These are phyloP conservation scores for Oryza rufipogon DNA, from an alignment of 176 grass and related monocot species.

Conservation along the genomic window DNA sequence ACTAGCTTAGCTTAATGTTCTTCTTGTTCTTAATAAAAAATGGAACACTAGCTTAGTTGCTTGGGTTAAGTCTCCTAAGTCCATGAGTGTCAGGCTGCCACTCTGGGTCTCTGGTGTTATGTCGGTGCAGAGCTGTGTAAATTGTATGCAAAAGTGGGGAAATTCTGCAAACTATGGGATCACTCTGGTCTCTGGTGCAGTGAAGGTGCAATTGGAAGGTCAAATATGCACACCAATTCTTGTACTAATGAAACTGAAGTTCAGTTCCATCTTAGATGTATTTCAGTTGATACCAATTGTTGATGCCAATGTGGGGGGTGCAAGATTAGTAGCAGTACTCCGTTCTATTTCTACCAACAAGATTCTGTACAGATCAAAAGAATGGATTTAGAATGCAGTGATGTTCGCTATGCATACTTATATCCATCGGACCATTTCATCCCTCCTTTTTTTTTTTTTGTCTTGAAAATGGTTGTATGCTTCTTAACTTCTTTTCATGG, in stretches of 20 bases:
- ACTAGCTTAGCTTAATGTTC: not conserved
- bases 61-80: not conserved
- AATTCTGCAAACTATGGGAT: no score
- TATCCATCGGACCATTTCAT: conserved; percentile 8
- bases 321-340: not conserved
- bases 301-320: conserved; percentile 29
- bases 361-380: conserved; percentile 1
- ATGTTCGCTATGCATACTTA: not conserved
- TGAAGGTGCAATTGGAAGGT: no score
- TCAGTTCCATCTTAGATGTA: no score
- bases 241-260: no score
- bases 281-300: conserved; percentile 2
- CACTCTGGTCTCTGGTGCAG: no score
- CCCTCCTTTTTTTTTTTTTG: not conserved
- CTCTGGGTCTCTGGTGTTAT: no score
- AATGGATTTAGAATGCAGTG: not conserved
- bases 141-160: no score
- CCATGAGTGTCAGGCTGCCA: no score
- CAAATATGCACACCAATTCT: no score
- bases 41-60: not conserved
- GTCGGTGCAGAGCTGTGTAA: no score
- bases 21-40: not conserved
- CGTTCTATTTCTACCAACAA: not conserved
- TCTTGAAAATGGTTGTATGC: not conserved
- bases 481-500: conserved; percentile 16